Evolutionary conservation across 148 eudicot species (phyloP).

Genomic region (Camellia japonica): DNA sequence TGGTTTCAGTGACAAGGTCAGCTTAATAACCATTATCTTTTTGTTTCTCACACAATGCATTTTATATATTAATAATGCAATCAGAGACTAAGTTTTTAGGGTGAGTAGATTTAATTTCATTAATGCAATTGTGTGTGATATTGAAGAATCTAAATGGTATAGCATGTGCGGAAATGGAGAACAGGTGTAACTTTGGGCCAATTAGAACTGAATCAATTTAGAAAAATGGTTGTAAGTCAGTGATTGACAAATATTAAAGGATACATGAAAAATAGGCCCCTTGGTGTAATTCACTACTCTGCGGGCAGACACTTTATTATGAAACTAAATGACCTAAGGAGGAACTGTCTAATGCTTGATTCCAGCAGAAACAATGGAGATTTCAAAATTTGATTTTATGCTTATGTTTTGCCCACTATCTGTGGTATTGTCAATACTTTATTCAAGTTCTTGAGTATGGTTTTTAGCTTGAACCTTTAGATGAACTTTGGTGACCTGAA

Average conservation of each 20-base stretch:
- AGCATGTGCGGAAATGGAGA: not conserved
- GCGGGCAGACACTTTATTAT: not conserved
- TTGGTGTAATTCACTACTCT: not conserved
- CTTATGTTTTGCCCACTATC: not conserved
- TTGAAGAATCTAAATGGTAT: not conserved
- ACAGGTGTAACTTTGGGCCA: not conserved
- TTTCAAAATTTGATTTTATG: not conserved
- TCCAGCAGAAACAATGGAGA: not conserved
- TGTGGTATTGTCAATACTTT: too few species aligned
- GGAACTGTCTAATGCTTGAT: not conserved
- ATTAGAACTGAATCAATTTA: not conserved
- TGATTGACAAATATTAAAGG: not conserved
- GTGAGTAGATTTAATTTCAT: not conserved
- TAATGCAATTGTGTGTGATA: not conserved
- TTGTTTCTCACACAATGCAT: not conserved
- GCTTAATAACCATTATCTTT: not conserved
- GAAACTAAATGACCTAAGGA: not conserved
- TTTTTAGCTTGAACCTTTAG: too few species aligned
- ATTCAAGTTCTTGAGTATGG: too few species aligned
- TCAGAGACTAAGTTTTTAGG: not conserved
- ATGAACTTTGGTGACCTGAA: too few species aligned
- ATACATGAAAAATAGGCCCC: not conserved
- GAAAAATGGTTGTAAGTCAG: not conserved
- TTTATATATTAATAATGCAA: not conserved
- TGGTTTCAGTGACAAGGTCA: slow-evolving; percentile 94